phyloP scores from a whole-genome alignment of 2,329 filamentous ascomycete species.

The Cercospora sp. region DNA sequence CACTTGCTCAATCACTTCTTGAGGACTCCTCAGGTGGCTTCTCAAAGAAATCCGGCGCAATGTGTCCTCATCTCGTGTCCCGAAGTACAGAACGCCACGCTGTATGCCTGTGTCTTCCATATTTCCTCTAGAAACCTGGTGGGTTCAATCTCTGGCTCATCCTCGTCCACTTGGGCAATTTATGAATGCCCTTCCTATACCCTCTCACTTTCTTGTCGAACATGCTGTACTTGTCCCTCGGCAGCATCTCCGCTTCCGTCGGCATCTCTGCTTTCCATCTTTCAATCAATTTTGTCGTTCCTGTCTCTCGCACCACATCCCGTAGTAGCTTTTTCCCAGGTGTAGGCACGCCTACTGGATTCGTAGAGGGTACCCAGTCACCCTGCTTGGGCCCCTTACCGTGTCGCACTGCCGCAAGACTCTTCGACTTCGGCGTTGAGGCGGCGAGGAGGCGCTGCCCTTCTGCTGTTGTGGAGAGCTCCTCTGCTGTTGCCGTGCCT shows the following conservation, averaged over 20 bases:
- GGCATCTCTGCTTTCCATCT: slow-evolving; percentile 97
- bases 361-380: slow-evolving; percentile 28
- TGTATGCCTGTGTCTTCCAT: not conserved
- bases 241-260: slow-evolving; percentile 89
- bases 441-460: slow-evolving; percentile 35
- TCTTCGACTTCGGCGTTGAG: slow-evolving; percentile 14
- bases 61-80: too few species aligned
- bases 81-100: not conserved
- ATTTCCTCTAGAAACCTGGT: slow-evolving; percentile 71
- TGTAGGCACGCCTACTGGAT: slow-evolving; percentile 16
- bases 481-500: slow-evolving; percentile 30
- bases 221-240: slow-evolving; percentile 95
- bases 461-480: slow-evolving; percentile 37
- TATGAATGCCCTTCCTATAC: slow-evolving; percentile 97
- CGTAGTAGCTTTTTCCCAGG: slow-evolving; percentile 25
- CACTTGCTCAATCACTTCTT: not conserved
- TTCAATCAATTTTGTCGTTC: slow-evolving; percentile 74
- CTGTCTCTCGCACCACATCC: slow-evolving; percentile 41
- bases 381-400: slow-evolving; percentile 38
- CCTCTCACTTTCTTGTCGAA: slow-evolving; percentile 95
- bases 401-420: slow-evolving; percentile 30
- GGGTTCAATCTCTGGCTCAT: slow-evolving; percentile 93
- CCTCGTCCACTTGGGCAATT: slow-evolving; percentile 77
- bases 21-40: not conserved
- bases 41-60: not conserved